Conservation (phyloP, 768 basidiomycete species). For the Suillus subluteus region DNA sequence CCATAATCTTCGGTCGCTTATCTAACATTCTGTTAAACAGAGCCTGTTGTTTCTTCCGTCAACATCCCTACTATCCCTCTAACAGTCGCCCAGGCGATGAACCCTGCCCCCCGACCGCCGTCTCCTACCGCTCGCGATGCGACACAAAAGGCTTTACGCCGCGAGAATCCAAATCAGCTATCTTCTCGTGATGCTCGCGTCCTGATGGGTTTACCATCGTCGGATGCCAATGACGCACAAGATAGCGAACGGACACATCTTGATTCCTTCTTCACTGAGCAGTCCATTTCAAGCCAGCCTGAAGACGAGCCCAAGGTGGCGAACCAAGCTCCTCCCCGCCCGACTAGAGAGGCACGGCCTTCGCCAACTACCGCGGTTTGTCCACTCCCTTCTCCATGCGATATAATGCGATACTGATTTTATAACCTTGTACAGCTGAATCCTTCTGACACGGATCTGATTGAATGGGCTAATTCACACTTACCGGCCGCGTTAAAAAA, state of each 20-base stretch:
- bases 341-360: conserved; percentile 63
- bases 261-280: conserved; percentile 60
- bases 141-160: conserved; percentile 82
- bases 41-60: conserved; percentile 93
- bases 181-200: conserved; percentile 80
- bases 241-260: conserved; percentile 52
- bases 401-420: conserved; percentile 7
- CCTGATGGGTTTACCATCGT: conserved; percentile 56
- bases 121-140: conserved; percentile 88
- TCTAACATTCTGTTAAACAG: conserved; percentile 42
- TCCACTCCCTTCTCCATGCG: conserved; percentile 13
- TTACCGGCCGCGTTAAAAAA: conserved; percentile 69
- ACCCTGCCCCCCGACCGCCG: conserved; percentile 92
- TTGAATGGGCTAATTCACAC: conserved; percentile 90
- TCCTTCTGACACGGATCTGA: conserved; percentile 50
- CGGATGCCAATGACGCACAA: conserved; percentile 26
- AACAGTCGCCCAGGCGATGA: conserved; percentile 94
- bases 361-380: conserved; percentile 26
- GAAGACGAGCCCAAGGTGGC: conserved; percentile 21
- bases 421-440: conserved; percentile 27
- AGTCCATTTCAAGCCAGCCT: conserved; percentile 30
- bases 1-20: background rate
- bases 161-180: conserved; percentile 84
- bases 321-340: conserved; percentile 58
- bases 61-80: conserved; percentile 97